These are phyloP conservation scores for Lodderomyces metapsilosis DNA, from an alignment of 1,139 yeast species.

Conservation along the genomic window DNA sequence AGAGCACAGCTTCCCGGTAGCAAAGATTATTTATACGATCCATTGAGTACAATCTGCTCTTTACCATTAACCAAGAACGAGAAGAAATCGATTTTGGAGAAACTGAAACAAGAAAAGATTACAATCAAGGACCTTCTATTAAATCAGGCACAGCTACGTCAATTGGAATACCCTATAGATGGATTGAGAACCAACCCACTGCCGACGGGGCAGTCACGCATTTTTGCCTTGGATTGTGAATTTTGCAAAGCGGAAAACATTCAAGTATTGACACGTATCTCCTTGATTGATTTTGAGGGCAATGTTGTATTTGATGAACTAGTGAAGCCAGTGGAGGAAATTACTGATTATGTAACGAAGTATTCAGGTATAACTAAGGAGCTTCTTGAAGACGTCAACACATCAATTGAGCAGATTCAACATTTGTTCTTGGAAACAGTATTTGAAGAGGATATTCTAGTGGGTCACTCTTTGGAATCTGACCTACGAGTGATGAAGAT, in stretches of 20 bases:
- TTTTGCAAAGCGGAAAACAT: slow-evolving; percentile 71
- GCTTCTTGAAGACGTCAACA: slow-evolving; percentile 57
- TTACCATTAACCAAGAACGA: slow-evolving; percentile 58
- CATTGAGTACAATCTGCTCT: slow-evolving; percentile 53
- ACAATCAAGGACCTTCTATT: slow-evolving; percentile 56
- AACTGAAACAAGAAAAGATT: slow-evolving; percentile 38
- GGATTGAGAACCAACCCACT: slow-evolving; percentile 52
- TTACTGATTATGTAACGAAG: slow-evolving; percentile 75
- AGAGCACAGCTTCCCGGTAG: slow-evolving; percentile 63
- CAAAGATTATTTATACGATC: slow-evolving; percentile 53
- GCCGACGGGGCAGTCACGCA: slow-evolving; percentile 48
- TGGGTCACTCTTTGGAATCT: slow-evolving; percentile 74
- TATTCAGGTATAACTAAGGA: slow-evolving; percentile 88
- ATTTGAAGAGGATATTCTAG: slow-evolving; percentile 49
- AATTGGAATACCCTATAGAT: slow-evolving; percentile 49
- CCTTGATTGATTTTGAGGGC: slow-evolving; percentile 64
- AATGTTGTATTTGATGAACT: slow-evolving; percentile 64
- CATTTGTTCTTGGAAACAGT: slow-evolving; percentile 44
- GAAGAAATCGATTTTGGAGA: slow-evolving; percentile 33
- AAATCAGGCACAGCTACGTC: slow-evolving; percentile 42
- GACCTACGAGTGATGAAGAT: slow-evolving; percentile 61
- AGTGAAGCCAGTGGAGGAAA: slow-evolving; percentile 73
- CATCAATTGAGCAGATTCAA: slow-evolving; percentile 69
- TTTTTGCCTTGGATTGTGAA: slow-evolving; percentile 89
- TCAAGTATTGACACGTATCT: slow-evolving; percentile 72